phyloP scores from a whole-genome alignment of 192 early-diverging fungal genomes.

The Coemansia sp. region DNA sequence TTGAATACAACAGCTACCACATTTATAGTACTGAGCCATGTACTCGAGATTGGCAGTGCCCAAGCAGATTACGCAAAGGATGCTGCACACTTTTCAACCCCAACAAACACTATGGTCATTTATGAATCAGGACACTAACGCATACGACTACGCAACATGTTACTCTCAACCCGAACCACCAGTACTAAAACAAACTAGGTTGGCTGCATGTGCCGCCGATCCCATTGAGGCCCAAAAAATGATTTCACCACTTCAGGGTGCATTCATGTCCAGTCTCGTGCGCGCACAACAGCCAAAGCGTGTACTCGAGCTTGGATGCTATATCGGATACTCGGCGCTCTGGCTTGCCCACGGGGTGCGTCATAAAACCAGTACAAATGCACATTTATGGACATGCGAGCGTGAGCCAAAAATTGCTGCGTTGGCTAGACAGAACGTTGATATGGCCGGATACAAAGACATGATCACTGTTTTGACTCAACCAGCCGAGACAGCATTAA shows the following conservation, averaged over 20 bases:
- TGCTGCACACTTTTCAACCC: not conserved
- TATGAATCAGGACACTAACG: slow-evolving; percentile 17
- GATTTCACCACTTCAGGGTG: slow-evolving; percentile 46
- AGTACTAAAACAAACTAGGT: slow-evolving; percentile 12
- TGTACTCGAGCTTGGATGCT: slow-evolving; percentile 69
- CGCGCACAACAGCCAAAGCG: slow-evolving; percentile 19
- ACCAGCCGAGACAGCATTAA: slow-evolving; percentile 19
- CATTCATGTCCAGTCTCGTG: slow-evolving; percentile 39
- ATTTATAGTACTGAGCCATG: not conserved
- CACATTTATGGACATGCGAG: slow-evolving; percentile 39
- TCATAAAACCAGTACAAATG: not conserved
- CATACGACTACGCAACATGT: slow-evolving; percentile 20
- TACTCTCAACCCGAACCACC: slow-evolving; percentile 26
- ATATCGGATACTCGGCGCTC: slow-evolving; percentile 64
- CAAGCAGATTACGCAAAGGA: not conserved
- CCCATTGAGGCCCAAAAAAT: slow-evolving; percentile 35
- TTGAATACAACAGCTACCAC: too few relatives aligned
- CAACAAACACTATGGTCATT: slow-evolving; percentile 22
- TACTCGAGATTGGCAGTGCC: not conserved
- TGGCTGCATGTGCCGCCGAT: slow-evolving; percentile 11
- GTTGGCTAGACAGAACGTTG: slow-evolving; percentile 22
- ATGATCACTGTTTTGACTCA: slow-evolving; percentile 13
- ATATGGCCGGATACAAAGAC: slow-evolving; percentile 18
- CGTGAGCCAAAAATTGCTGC: slow-evolving; percentile 42
- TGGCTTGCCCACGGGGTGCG: slow-evolving; percentile 64